Base-by-base conservation (phyloP, 2,329 filamentous ascomycete species). In the Elsinoe fawcettii region DNA sequence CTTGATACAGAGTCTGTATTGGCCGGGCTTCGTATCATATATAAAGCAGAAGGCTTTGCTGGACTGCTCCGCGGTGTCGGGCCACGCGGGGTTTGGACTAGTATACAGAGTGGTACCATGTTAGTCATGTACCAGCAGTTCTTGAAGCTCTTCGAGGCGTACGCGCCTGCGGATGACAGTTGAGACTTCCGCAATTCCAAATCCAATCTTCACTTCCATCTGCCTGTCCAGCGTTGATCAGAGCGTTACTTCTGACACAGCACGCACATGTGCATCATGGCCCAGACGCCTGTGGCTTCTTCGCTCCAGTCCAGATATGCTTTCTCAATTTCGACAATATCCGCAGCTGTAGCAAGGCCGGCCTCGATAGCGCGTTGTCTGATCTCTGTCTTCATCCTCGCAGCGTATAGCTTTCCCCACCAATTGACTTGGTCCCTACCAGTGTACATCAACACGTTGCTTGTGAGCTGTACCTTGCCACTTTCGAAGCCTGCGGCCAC, bases 1-100 rank as follows among this genome's bases (percentile, higher is more conserved):
- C 80, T 99, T 22, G 85, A 96, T 66, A 96, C 95, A 0, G 93
- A 90, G 1, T 96, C 91, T 0, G 87, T 97, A 51, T 77, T 92
- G 56, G 90, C 83, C 1, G 93, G 92, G 1, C 74, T 99, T 36
- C 84, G 80, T 64, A 80, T 96, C 62, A 95, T 99, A 65, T 99
- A 97, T 74, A 84, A 82, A 63, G 89, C 87, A 5, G 93, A 99
- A 73, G 93, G 93, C 1, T 65, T 97, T 14, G 81, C 81, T 2
- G 95, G 93, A 1, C 95, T 90, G 85, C 99, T 99, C 73, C 83
- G 93, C 58, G 93, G 93, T 23, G 92, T 99, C 1, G 92, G 92
- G 0, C 93, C 93, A 1, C 83, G 93, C 56, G 86, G 86, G 58
- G 89, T 97, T 12, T 99, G 93, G 93, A 99, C 93, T 20, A 96